These are phyloP conservation scores for Hirschfeldia incana DNA, from an alignment of 345 rosid species.

Conservation along the genomic window DNA sequence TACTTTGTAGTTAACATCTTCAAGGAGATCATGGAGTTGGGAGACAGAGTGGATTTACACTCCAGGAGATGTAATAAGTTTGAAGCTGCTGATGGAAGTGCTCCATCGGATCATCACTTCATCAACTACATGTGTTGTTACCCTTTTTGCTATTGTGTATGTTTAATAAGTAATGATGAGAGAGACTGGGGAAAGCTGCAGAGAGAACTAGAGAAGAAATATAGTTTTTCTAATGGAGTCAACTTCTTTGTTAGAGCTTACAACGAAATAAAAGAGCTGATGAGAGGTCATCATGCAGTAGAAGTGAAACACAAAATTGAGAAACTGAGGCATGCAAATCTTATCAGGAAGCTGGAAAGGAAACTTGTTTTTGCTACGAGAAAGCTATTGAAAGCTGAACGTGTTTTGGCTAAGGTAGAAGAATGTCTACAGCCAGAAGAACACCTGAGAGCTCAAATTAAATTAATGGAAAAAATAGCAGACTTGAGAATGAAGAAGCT, in stretches of 20 bases:
- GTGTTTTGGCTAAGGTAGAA: conserved; percentile 72
- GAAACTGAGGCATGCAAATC: conserved; percentile 60
- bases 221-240: neutral
- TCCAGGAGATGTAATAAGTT: conserved; percentile 21
- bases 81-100: conserved; percentile 7
- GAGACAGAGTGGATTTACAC: conserved; percentile 32
- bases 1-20: conserved; percentile 32
- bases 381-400: conserved; percentile 69
- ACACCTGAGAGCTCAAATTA: conserved; percentile 57
- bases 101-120: conserved; percentile 29
- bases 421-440: conserved; percentile 62
- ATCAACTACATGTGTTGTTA: conserved; percentile 13
- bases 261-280: conserved; percentile 19
- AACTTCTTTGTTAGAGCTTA: conserved; percentile 28
- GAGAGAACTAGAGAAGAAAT: neutral
- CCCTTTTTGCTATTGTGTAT: neutral
- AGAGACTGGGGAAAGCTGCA: conserved; percentile 6
- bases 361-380: conserved; percentile 68
- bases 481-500: conserved; percentile 58
- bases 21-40: conserved; percentile 36
- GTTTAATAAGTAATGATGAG: neutral
- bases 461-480: conserved; percentile 40
- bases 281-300: conserved; percentile 47
- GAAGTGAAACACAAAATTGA: conserved; percentile 69
- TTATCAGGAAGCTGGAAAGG: conserved; percentile 70